Conservation (phyloP, 371 early-diverging fungal genomes). For the Mortierella sp. region DNA sequence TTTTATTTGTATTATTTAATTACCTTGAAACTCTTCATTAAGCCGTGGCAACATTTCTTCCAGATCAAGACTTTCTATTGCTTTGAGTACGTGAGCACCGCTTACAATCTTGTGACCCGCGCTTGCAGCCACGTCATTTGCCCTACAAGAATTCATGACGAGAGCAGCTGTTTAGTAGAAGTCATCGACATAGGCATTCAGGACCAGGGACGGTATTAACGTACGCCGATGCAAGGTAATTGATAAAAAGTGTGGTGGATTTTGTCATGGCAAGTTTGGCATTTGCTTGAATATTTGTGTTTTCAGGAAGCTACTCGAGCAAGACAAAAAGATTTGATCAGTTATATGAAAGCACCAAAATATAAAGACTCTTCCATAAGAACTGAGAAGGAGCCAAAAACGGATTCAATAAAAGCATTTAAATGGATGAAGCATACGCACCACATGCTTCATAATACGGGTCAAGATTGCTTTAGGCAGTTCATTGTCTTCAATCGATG, state of each 20-base stretch:
- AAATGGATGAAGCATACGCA: constrained; percentile 25
- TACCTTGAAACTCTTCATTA: constrained; percentile 44
- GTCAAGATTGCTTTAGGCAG: constrained; percentile 70
- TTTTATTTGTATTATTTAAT: background rate
- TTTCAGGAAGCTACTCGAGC: constrained; percentile 66
- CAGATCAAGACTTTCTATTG: constrained; percentile 67
- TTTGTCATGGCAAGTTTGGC: constrained; percentile 72
- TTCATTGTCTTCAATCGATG: constrained; percentile 67
- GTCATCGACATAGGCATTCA: background rate
- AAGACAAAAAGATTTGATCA: background rate
- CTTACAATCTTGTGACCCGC: constrained; percentile 66
- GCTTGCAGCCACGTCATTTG: constrained; percentile 65
- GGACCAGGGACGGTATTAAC: background rate
- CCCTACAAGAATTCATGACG: constrained; percentile 53
- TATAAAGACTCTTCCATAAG: background rate
- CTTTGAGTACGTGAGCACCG: constrained; percentile 66
- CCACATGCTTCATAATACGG: constrained; percentile 70
- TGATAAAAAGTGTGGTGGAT: constrained; percentile 74
- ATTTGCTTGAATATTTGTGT: constrained; percentile 70
- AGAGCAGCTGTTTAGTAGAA: background rate
- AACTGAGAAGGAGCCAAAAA: background rate
- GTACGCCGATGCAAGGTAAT: constrained; percentile 72
- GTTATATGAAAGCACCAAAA: background rate
- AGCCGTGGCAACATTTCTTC: constrained; percentile 63
- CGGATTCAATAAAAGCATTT: too few species aligned